phyloP scores from a whole-genome alignment of 768 basidiomycete species.

The Pisolithus microcarpus region DNA sequence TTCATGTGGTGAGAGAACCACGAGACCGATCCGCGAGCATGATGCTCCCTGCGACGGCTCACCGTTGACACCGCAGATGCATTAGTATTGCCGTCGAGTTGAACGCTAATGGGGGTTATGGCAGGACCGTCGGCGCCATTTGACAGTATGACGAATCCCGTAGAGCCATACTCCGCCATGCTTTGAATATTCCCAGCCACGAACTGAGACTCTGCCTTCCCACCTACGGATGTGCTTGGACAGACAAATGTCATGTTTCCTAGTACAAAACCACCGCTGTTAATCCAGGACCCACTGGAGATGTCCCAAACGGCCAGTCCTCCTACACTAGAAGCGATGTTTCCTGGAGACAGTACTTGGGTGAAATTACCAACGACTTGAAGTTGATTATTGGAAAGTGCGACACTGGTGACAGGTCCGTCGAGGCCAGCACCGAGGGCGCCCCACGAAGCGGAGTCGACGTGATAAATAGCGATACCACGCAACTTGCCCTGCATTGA shows the following conservation, averaged over 20 bases:
- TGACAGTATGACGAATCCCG: conserved; percentile 71
- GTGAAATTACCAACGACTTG: conserved; percentile 76
- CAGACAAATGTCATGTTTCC: conserved; percentile 65
- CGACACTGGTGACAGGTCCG: conserved; percentile 62
- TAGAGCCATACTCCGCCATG: conserved; percentile 60
- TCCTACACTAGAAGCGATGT: conserved; percentile 31
- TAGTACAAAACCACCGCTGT: conserved; percentile 64
- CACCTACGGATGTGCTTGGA: conserved; percentile 49
- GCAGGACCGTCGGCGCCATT: conserved; percentile 57
- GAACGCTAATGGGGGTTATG: conserved; percentile 55
- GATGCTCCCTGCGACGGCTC: conserved; percentile 33
- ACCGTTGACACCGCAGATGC: conserved; percentile 25
- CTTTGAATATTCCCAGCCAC: conserved; percentile 60
- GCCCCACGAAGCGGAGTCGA: conserved; percentile 58
- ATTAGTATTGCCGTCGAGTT: conserved; percentile 40
- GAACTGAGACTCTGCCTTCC: conserved; percentile 42
- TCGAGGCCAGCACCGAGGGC: conserved; percentile 68
- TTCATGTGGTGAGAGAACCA: conserved; percentile 48
- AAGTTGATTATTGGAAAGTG: conserved; percentile 42
- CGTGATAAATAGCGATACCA: conserved; percentile 67
- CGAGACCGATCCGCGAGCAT: conserved; percentile 27
- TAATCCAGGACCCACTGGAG: conserved; percentile 54
- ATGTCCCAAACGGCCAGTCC: conserved; percentile 79
- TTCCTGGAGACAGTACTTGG: conserved; percentile 30
- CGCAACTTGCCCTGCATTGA: conserved; percentile 47